These are phyloP conservation scores for Pulveroboletus sp. DNA, from an alignment of 768 basidiomycete genomes.

Conservation along the genomic window DNA sequence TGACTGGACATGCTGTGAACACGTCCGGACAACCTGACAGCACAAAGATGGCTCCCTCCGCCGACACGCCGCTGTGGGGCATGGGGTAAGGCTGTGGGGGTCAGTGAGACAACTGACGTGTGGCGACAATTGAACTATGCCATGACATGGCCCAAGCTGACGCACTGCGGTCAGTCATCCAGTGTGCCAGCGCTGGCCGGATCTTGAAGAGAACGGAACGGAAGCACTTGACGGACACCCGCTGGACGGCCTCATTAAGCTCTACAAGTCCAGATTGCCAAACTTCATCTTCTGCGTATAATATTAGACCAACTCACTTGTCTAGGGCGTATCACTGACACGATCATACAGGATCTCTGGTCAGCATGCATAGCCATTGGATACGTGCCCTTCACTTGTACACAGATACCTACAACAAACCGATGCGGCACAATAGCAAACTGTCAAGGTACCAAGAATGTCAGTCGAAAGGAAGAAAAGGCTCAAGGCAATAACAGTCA, in stretches of 20 bases:
- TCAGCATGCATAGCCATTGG: neutral
- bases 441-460: slow-evolving; percentile 26
- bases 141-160: neutral
- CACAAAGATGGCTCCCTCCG: slow-evolving; percentile 24
- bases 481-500: slow-evolving; percentile 28
- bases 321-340: slow-evolving; percentile 1
- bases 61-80: slow-evolving; percentile 22
- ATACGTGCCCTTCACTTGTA: slow-evolving; percentile 9
- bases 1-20: slow-evolving; percentile 11
- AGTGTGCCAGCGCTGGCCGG: slow-evolving; percentile 11
- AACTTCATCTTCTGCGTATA: neutral
- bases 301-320: neutral
- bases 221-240: slow-evolving; percentile 9
- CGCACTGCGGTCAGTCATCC: neutral
- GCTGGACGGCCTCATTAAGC: neutral
- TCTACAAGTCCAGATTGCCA: slow-evolving; percentile 2
- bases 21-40: slow-evolving; percentile 9
- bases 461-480: too few relatives aligned
- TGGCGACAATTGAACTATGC: neutral
- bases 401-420: slow-evolving; percentile 28
- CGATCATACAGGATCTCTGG: slow-evolving; percentile 1
- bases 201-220: slow-evolving; percentile 18
- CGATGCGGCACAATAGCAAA: slow-evolving; percentile 28
- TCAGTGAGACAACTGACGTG: neutral
- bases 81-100: slow-evolving; percentile 25